These are phyloP conservation scores for Pseudisothecium myosuroides DNA, from an alignment of 225 moss, liverwort and hornwort species.

Conservation along the genomic window DNA sequence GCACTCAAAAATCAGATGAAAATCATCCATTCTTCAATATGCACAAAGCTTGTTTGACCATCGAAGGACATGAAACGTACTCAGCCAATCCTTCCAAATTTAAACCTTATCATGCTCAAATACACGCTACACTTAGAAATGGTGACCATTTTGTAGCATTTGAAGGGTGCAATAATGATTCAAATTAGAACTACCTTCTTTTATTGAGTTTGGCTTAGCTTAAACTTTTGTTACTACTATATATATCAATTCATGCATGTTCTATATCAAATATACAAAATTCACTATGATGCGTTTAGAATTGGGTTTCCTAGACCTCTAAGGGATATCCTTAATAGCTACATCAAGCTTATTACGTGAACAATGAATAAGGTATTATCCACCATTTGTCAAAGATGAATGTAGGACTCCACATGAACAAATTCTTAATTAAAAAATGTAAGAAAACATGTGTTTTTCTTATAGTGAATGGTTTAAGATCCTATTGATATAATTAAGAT, in stretches of 20 bases:
- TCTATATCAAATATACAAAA: too few species aligned
- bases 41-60: background rate
- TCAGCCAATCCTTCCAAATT: fast-evolving
- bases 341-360: background rate
- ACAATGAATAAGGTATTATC: background rate
- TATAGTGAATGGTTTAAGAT: too few species aligned
- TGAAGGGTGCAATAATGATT: background rate
- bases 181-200: background rate
- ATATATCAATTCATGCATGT: fast-evolving
- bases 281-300: fast-evolving
- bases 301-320: background rate
- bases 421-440: too few species aligned
- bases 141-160: background rate
- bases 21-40: background rate
- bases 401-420: too few species aligned
- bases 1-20: too few species aligned
- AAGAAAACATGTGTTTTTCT: too few species aligned
- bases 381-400: background rate
- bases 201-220: fast-evolving
- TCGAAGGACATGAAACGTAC: fast-evolving
- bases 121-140: background rate
- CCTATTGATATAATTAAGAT: too few species aligned
- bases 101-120: background rate
- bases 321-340: background rate
- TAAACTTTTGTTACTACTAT: background rate